Evolutionary conservation across 768 basidiomycete genomes (phyloP).

Genomic region (Lactarius deliciosus): DNA sequence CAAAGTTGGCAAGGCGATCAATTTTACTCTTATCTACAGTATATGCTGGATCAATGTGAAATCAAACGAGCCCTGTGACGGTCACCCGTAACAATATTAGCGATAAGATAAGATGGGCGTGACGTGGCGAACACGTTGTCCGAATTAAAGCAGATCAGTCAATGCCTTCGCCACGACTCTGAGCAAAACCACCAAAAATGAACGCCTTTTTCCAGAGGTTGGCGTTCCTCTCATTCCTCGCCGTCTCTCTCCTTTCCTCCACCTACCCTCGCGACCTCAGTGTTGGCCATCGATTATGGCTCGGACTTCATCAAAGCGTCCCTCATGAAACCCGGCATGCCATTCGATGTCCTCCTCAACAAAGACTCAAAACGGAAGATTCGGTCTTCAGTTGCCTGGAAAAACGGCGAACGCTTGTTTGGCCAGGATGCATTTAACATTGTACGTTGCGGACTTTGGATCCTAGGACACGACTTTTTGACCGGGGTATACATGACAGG

Average conservation of each 20-base stretch:
- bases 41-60: too few species aligned
- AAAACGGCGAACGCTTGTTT: conserved; percentile 85
- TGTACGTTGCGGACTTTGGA: conserved; percentile 48
- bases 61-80: too few species aligned
- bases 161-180: conserved; percentile 21
- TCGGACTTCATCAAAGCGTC: conserved; percentile 97
- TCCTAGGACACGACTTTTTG: background rate
- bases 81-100: too few species aligned
- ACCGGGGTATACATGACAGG: conserved; percentile 45
- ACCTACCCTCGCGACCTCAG: conserved; percentile 49
- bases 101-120: conserved; percentile 23
- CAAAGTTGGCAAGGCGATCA: too few species aligned
- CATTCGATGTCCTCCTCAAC: conserved; percentile 95
- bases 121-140: conserved; percentile 28
- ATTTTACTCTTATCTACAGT: too few species aligned
- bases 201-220: conserved; percentile 14
- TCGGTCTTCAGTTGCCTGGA: conserved; percentile 87
- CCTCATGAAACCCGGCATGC: conserved; percentile 88
- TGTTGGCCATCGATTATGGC: conserved; percentile 98
- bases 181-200: conserved; percentile 22
- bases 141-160: background rate
- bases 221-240: conserved; percentile 22
- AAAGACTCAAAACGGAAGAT: conserved; percentile 98
- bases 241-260: conserved; percentile 32
- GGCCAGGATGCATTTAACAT: conserved; percentile 86